Evolutionary conservation across 2,329 filamentous ascomycete species (phyloP).

Genomic region (Bipolaris cookei): DNA sequence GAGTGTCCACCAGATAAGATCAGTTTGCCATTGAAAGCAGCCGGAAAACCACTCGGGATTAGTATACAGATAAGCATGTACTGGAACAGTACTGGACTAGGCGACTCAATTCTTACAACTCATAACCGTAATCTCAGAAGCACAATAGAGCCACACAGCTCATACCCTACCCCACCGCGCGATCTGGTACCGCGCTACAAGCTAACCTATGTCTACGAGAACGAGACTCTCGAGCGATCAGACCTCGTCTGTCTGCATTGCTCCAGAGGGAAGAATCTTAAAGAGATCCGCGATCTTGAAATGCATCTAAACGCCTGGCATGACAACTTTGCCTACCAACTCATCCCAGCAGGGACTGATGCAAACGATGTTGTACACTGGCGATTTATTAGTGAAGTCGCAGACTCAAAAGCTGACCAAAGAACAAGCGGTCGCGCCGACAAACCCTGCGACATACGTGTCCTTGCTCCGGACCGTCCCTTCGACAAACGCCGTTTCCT

Average conservation of each 20-base stretch:
- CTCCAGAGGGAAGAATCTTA: constrained; percentile 4
- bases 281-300: constrained; percentile 34
- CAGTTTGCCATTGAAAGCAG: constrained; percentile 19
- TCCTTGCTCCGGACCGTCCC: constrained; percentile 41
- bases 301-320: constrained; percentile 47
- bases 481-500: constrained; percentile 48
- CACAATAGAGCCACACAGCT: constrained; percentile 1
- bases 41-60: constrained; percentile 23
- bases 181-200: constrained; percentile 22
- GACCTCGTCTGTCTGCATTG: constrained; percentile 32
- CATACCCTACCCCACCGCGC: constrained; percentile 15
- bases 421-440: constrained; percentile 34
- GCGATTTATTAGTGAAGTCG: constrained; percentile 27
- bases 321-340: constrained; percentile 41
- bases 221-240: constrained; percentile 14
- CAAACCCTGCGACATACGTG: constrained; percentile 37
- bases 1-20: constrained; percentile 21
- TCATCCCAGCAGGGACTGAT: constrained; percentile 16
- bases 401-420: constrained; percentile 26
- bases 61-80: constrained; percentile 31
- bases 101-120: constrained; percentile 24
- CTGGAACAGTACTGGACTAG: constrained; percentile 21
- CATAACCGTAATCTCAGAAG: constrained; percentile 32
- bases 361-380: constrained; percentile 21
- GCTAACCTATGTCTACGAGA: constrained; percentile 22